Percentiles rank a stretch among this genome's conserved stretches.
phyloP scores from a whole-genome alignment of 768 basidiomycete species.

The Amanita rimosa region DNA sequence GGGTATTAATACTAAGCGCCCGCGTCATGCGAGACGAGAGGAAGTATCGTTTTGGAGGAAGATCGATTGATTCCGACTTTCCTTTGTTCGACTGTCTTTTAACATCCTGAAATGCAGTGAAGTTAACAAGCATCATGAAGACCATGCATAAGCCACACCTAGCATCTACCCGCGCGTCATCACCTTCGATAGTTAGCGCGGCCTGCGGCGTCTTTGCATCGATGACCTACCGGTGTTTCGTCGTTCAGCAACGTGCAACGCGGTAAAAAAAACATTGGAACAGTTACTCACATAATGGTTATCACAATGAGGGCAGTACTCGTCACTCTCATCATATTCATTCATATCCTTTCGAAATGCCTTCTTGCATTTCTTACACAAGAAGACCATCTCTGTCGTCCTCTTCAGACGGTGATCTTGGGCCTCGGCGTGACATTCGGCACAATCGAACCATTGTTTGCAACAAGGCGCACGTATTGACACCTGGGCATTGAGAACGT shows the following conservation, averaged over 20 bases:
- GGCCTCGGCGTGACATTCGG: slow-evolving; percentile 86
- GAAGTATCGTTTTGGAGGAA: slow-evolving; percentile 3
- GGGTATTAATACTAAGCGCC: neutral
- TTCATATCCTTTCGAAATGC: slow-evolving; percentile 95
- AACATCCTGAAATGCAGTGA: slow-evolving; percentile 49
- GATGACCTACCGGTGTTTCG: slow-evolving; percentile 47
- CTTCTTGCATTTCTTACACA: slow-evolving; percentile 59
- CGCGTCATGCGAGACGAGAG: slow-evolving; percentile 1
- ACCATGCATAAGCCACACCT: slow-evolving; percentile 38
- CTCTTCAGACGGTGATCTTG: slow-evolving; percentile 63
- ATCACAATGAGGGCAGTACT: slow-evolving; percentile 97
- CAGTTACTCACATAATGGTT: slow-evolving; percentile 85
- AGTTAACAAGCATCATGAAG: slow-evolving; percentile 1
- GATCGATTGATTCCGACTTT: neutral
- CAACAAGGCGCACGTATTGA: slow-evolving; percentile 95
- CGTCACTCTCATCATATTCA: slow-evolving; percentile 90
- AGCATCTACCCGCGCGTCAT: slow-evolving; percentile 80
- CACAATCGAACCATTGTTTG: slow-evolving; percentile 95
- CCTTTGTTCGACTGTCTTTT: slow-evolving; percentile 61
- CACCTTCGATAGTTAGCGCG: slow-evolving; percentile 78
- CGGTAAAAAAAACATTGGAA: neutral
- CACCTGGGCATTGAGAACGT: slow-evolving; percentile 93
- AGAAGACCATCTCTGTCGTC: slow-evolving; percentile 56
- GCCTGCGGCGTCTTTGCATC: slow-evolving; percentile 89
- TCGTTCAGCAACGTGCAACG: neutral